Evolutionary conservation across 2,329 filamentous ascomycete genomes (phyloP).

Genomic region (Aspergillus niger): DNA sequence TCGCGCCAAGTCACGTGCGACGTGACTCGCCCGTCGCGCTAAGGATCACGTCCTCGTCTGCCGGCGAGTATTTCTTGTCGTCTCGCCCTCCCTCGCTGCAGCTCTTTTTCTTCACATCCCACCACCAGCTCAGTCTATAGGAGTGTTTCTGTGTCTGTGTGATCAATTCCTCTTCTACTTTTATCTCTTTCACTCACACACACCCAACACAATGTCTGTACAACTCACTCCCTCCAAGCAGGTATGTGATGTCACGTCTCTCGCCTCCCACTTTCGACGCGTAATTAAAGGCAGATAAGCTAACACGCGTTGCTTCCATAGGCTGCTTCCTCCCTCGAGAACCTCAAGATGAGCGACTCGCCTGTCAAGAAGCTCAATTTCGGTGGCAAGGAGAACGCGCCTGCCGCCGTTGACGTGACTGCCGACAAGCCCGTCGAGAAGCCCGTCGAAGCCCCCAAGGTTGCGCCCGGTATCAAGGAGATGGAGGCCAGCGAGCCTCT

Average conservation of each 20-base stretch:
- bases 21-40: constrained; percentile 44
- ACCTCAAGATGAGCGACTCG: constrained; percentile 84
- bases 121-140: constrained; percentile 18
- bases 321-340: constrained; percentile 84
- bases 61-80: constrained; percentile 36
- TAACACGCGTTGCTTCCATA: constrained; percentile 50
- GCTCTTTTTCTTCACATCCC: constrained; percentile 30
- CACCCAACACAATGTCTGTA: constrained; percentile 64
- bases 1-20: constrained; percentile 41
- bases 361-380: constrained; percentile 90
- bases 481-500: constrained; percentile 85
- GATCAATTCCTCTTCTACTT: constrained; percentile 13
- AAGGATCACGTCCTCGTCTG: constrained; percentile 35
- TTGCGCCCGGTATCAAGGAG: constrained; percentile 59
- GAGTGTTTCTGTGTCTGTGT: constrained; percentile 26
- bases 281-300: constrained; percentile 34
- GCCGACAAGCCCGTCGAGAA: constrained; percentile 58
- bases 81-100: constrained; percentile 23
- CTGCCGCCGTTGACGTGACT: constrained; percentile 56
- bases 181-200: constrained; percentile 11
- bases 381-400: constrained; percentile 79
- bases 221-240: constrained; percentile 75
- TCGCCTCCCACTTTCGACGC: constrained; percentile 35
- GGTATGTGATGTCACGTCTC: constrained; percentile 55
- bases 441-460: constrained; percentile 41